Base-by-base conservation (phyloP, 352 stramenopile species). In the Pythium biforme region DNA sequence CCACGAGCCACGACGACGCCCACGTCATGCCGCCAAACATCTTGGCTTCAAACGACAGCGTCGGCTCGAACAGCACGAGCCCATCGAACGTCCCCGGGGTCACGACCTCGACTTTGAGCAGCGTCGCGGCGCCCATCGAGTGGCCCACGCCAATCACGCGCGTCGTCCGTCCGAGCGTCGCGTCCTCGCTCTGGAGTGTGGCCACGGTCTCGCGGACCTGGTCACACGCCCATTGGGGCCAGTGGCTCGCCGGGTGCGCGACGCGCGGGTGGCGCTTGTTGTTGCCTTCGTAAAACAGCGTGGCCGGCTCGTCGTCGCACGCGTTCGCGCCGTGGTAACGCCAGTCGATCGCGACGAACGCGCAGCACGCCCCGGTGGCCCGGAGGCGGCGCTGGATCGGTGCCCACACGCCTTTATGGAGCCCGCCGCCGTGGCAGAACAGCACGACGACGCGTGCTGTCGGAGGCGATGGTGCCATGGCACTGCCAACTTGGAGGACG, bases 371-470 rank as follows among this genome's bases (percentile, higher is more conserved):
- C 0, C 60, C 25, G 1, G 72, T 69, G 1, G 17, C 46, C 37
- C 63, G 17, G 19, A 82, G n/a, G 7, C 72, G 71, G 17, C 57
- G 56, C 26, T 76, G 61, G 48, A 79, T 76, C 6, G 74, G 74
- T 11, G 69, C 51, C 74, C 74, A 82, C 46, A 54, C 40, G 19
- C 76, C 51, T 26, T 75, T 73, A 53, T 73, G 76, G 63, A 82
- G 76, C 7, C 71, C 59, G 0, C 64, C 62, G 49, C 66, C 62
- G 56, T 79, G 74, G 23, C 65, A 74, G 46, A 82, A 83, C n/a
- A 79, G 57, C 59, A 79, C 4, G 2, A 59, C 48, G 27, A 54
- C 54, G 23, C 55, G 55, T n/a, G 37, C 4, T 0, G 37, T 14
- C 17, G 37, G 8, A 10, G 37, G 12, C 37, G 37, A 7, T n/a